Conservation (phyloP, 2,329 filamentous ascomycete species). For the Tolypocladium endophyticum region DNA sequence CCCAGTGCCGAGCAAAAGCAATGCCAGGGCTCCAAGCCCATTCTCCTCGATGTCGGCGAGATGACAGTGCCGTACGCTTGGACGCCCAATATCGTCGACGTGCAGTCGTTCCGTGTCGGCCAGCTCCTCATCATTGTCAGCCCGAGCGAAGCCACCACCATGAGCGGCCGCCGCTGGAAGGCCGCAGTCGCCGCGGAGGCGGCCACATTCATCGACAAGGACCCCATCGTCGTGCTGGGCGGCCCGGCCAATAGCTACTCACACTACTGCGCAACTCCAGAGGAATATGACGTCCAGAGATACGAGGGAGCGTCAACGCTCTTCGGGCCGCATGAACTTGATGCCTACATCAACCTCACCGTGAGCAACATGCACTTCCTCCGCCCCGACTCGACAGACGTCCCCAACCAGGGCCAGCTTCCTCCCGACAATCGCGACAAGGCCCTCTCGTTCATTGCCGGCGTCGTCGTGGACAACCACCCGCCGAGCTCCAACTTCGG, state of each 20-base stretch:
- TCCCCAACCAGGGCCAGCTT: conserved; percentile 40
- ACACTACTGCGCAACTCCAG: conserved; percentile 68
- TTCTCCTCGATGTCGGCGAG: conserved; percentile 81
- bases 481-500: conserved; percentile 62
- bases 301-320: conserved; percentile 95
- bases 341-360: conserved; percentile 81
- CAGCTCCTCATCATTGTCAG: conserved; percentile 76
- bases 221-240: conserved; percentile 71
- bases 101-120: conserved; percentile 76
- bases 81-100: conserved; percentile 85
- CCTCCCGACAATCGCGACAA: conserved; percentile 70
- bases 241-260: conserved; percentile 87
- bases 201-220: conserved; percentile 32
- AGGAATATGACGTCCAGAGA: conserved; percentile 75
- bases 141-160: conserved; percentile 82
- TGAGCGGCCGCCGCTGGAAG: conserved; percentile 84
- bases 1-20: conserved; percentile 59
- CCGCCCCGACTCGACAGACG: conserved; percentile 23
- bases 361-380: conserved; percentile 44
- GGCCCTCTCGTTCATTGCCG: conserved; percentile 72
- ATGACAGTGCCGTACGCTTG: conserved; percentile 70
- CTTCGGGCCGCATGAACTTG: conserved; percentile 71
- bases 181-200: conserved; percentile 50
- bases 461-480: conserved; percentile 63
- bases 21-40: conserved; percentile 75